Evolutionary conservation across 1,139 yeast species (phyloP).

Genomic region (Arxiozyma heterogenica): DNA sequence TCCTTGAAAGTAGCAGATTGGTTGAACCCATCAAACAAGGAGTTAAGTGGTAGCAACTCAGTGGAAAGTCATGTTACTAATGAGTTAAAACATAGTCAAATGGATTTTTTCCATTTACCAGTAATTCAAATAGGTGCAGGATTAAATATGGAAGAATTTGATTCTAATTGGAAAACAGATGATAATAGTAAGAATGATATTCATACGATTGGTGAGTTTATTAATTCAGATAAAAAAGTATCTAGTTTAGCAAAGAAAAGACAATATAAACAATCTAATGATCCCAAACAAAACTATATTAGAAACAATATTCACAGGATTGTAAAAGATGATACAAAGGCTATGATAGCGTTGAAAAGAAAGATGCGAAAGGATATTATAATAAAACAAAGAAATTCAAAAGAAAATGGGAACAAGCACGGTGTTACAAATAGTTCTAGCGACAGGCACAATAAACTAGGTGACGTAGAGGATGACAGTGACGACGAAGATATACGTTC

Average conservation of each 20-base stretch:
- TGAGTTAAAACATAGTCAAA: constrained; percentile 19
- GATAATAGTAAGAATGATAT: constrained; percentile 15
- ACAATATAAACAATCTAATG: constrained; percentile 12
- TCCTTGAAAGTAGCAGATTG: constrained; percentile 23
- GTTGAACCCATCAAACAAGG: constrained; percentile 12
- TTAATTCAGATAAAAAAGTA: constrained; percentile 28
- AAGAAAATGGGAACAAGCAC: not conserved
- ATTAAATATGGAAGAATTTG: constrained; percentile 13
- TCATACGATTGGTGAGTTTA: constrained; percentile 30
- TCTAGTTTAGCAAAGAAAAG: constrained; percentile 27
- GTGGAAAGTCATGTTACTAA: constrained; percentile 2
- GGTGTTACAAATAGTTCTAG: not conserved
- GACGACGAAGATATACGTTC: constrained; percentile 14
- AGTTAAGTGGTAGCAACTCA: constrained; percentile 6
- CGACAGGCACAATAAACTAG: not conserved
- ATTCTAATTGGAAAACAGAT: not conserved
- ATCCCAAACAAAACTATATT: constrained; percentile 1
- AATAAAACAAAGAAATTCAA: constrained; percentile 2
- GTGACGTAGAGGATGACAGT: constrained; percentile 6
- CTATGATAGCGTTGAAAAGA: constrained; percentile 29
- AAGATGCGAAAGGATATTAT: constrained; percentile 24
- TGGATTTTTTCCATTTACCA: constrained; percentile 26
- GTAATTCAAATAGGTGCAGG: constrained; percentile 31
- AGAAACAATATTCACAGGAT: constrained; percentile 21
- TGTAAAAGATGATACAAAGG: constrained; percentile 28